phyloP scores from a whole-genome alignment of 2,329 filamentous ascomycete genomes.

The Cryphonectria nitschkei region DNA sequence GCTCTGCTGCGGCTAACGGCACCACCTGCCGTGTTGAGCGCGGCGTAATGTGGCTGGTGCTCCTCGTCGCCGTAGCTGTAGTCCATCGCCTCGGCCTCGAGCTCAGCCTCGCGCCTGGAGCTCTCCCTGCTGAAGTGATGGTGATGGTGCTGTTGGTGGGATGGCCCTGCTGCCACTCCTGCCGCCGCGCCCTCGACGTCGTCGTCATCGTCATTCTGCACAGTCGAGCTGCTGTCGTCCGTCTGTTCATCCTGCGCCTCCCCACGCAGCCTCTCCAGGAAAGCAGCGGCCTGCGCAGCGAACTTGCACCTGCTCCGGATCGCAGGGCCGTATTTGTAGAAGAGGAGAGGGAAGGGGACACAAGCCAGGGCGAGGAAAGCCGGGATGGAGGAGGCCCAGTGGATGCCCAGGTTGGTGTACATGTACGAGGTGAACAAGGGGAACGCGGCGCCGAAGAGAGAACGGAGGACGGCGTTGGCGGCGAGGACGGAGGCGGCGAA shows the following conservation, averaged over 20 bases:
- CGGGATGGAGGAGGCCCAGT: slow-evolving; percentile 76
- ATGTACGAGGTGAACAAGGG: slow-evolving; percentile 70
- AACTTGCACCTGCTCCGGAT: slow-evolving; percentile 60
- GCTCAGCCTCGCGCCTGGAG: background rate
- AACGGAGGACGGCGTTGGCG: slow-evolving; percentile 72
- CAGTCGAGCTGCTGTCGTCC: slow-evolving; percentile 1
- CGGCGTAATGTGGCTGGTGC: slow-evolving; percentile 5
- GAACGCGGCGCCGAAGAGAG: slow-evolving; percentile 72
- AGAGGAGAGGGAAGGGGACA: slow-evolving; percentile 61
- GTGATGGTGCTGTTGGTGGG: background rate
- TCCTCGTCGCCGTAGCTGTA: slow-evolving; percentile 13
- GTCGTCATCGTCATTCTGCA: background rate
- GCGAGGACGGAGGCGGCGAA: slow-evolving; percentile 77
- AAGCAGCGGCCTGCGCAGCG: slow-evolving; percentile 45
- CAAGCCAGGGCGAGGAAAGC: slow-evolving; percentile 68
- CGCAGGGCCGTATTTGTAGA: slow-evolving; percentile 59
- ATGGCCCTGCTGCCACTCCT: background rate
- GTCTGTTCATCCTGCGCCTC: background rate
- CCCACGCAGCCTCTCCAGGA: slow-evolving; percentile 16
- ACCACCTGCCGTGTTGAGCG: background rate
- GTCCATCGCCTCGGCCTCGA: slow-evolving; percentile 20
- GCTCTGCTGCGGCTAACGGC: background rate
- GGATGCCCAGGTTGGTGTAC: slow-evolving; percentile 65
- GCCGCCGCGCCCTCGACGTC: background rate
- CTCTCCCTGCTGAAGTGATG: background rate